Evolutionary conservation across 192 early-diverging fungal species (phyloP), one percentile per base, ranked within the genome.

Genomic region (Coemansia sp.): DNA sequence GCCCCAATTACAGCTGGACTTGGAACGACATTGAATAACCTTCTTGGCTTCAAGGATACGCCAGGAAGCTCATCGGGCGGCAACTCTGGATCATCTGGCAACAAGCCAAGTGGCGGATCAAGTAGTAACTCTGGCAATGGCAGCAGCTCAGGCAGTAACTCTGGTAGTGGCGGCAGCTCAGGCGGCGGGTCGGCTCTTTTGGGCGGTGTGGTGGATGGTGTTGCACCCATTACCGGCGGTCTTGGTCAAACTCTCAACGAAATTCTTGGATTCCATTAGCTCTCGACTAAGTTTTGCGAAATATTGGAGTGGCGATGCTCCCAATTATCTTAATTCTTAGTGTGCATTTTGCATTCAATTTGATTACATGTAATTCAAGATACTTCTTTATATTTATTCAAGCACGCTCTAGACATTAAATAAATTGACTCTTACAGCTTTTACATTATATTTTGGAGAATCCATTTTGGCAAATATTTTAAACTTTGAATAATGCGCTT

Each of bases 171-270:
- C 26, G 4, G 26, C 26, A 27, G 26, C 26, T 4, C 26, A 1
- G 26, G 26, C 41, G 16, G 29, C 57, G 32, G 32, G 1, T 6
- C 68, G 57, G 48, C 47, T 1, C 53, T 66, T 24, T 16, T 54
- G 52, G 64, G 55, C 14, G 64, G 70, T 6, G 64, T 61, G 1
- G 64, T 66, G 13, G 64, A 66, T 52, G 64, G 24, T 2, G 23
- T 62, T 14, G 64, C 70, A 26, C 64, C 70, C 6, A 49, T 66
- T 22, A 66, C 70, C 10, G 38, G n/a, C 3, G 70, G 70, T 0
- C 11, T 61, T 6, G 64, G 64, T 19, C 39, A 37, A 5, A 61
- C 63, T 9, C 8, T 65, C 7, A 61, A 61, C 57, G 27, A 32
- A 1, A 10, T 71, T 10, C 29, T 45, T 3, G 68, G 68, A 16